Evolutionary conservation across 2,329 filamentous ascomycete species (phyloP), one percentile per base, ranked within the genome.

Genomic region (Grosmannia huntii): DNA sequence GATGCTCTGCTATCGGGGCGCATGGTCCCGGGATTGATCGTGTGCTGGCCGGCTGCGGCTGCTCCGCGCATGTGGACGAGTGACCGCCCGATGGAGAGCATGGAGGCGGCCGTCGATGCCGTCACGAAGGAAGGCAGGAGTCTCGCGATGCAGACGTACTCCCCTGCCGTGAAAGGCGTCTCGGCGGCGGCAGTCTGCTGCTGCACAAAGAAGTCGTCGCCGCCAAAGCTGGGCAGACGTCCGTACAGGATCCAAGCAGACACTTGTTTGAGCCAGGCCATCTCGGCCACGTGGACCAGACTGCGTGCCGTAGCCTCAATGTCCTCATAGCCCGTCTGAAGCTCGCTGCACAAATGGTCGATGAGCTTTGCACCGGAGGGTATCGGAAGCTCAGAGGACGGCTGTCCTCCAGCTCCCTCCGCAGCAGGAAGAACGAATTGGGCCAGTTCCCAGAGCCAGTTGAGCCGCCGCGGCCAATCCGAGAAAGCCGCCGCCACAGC

Each of bases 211-310:
- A 97, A 97, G 70, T 97, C 92, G n/a, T 81, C 78, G 5, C 78
- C 80, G 3, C 89, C 90, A 68, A 89, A 85, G 16, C 79, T 80
- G 0, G 92, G 91, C 59, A 96, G 72, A 55, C 87, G 83, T 5
- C 94, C 94, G 69, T 96, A 95, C 16, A 97, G 72, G 10, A 97
- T 79, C 92, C 92, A 99, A 28, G 88, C 87, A 4, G 90, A 88
- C 12, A 95, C 78, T 67, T 96, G 90, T 69, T 90, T 88, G 67
- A 97, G 75, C 94, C 94, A 99, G 10, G 91, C 87, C 33, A 82
- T 87, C 72, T 99, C 92, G 0, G 90, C 91, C 25, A 89, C 79
- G 16, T 76, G 80, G n/a, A 89, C 80, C 41, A 97, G 74, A 60
- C 85, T 82, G 62, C 83, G 73, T 0, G 90, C 86, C 46, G 88